Evolutionary conservation across 2,329 filamentous ascomycete species (phyloP).

Genomic region (Claviceps paspali): DNA sequence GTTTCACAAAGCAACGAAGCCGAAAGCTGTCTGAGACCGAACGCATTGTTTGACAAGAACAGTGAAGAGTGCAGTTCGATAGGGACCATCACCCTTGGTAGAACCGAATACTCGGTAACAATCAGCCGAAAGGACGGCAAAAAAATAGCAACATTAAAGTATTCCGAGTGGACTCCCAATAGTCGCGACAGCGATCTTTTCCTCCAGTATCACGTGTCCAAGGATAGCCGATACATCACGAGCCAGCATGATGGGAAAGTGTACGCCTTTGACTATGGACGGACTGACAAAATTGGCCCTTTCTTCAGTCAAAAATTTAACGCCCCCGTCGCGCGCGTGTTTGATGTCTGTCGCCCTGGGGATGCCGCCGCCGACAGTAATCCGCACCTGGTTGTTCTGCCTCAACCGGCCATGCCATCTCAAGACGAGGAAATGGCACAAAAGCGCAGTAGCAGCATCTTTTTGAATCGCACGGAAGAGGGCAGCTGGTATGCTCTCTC

Average conservation of each 20-base stretch:
- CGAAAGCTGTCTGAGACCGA: constrained; percentile 59
- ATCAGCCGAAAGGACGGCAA: constrained; percentile 65
- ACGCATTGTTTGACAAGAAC: constrained; percentile 49
- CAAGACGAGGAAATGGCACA: constrained; percentile 33
- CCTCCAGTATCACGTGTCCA: constrained; percentile 62
- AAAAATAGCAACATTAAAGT: constrained; percentile 76
- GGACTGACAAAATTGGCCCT: constrained; percentile 32
- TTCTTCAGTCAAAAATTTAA: constrained; percentile 55
- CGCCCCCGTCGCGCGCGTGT: constrained; percentile 72
- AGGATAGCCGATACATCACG: constrained; percentile 82
- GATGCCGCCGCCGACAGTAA: constrained; percentile 47
- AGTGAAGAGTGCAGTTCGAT: constrained; percentile 64
- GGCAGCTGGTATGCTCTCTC: constrained; percentile 93
- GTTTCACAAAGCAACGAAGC: constrained; percentile 53
- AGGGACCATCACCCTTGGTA: constrained; percentile 68
- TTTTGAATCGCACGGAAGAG: constrained; percentile 72
- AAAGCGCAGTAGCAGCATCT: constrained; percentile 51
- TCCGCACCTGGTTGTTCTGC: constrained; percentile 66
- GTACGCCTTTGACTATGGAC: constrained; percentile 60
- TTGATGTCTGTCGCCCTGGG: constrained; percentile 67
- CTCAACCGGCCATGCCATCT: constrained; percentile 59
- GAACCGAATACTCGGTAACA: constrained; percentile 77
- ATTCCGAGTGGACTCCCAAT: constrained; percentile 90
- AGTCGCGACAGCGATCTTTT: constrained; percentile 79
- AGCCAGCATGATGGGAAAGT: constrained; percentile 73